These are phyloP conservation scores for Tetracladium maxilliforme DNA, from an alignment of 2,329 filamentous ascomycete genomes.

Conservation along the genomic window DNA sequence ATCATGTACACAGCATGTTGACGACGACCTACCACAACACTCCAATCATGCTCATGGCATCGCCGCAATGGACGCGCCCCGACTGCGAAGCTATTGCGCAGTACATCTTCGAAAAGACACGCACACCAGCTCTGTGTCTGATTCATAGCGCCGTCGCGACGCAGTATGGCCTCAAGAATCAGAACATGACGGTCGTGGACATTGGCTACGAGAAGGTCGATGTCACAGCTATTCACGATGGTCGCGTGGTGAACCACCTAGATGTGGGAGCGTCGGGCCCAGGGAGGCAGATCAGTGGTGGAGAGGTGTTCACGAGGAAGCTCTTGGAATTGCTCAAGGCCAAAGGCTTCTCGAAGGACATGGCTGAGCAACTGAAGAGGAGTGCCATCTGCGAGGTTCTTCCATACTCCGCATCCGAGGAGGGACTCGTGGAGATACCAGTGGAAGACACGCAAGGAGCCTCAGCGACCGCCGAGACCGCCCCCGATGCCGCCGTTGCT, in stretches of 20 bases:
- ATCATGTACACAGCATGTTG: conserved; percentile 79
- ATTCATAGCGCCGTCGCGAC: conserved; percentile 82
- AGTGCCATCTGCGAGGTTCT: conserved; percentile 53
- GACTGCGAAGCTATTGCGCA: conserved; percentile 81
- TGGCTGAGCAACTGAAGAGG: conserved; percentile 58
- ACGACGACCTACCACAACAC: conserved; percentile 91
- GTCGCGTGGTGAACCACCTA: conserved; percentile 42
- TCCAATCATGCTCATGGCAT: conserved; percentile 77
- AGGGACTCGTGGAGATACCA: conserved; percentile 14
- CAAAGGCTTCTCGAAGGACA: conserved; percentile 46
- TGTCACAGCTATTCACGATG: conserved; percentile 76
- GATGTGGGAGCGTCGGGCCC: conserved; percentile 17
- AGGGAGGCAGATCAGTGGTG: conserved; percentile 60
- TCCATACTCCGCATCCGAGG: too few relatives aligned
- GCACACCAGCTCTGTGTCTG: conserved; percentile 79
- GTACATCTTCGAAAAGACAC: conserved; percentile 95
- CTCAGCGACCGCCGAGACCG: conserved; percentile 4
- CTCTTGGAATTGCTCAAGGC: conserved; percentile 50
- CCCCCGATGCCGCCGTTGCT: conserved; percentile 15
- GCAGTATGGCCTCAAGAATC: conserved; percentile 64
- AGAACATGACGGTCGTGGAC: conserved; percentile 75
- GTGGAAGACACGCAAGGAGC: conserved; percentile 4
- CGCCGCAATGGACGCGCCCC: conserved; percentile 79
- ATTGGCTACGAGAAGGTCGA: conserved; percentile 89
- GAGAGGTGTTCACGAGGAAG: conserved; percentile 70